Evolutionary conservation across 352 stramenopile species (phyloP).

Genomic region (Phytophthora pinifolia): DNA sequence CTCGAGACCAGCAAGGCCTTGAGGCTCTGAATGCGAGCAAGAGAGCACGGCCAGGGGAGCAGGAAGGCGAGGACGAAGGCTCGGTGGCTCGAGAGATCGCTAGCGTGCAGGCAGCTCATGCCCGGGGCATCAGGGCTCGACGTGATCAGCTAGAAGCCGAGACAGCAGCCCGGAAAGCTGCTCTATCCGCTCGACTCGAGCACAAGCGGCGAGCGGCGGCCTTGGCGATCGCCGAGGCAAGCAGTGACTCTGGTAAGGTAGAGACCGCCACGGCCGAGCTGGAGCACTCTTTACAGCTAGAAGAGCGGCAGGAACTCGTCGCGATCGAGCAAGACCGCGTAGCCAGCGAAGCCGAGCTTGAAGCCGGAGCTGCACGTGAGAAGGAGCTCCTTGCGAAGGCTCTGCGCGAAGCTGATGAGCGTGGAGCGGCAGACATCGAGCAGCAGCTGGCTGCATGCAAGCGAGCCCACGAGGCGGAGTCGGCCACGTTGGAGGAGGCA

Average conservation of each 20-base stretch:
- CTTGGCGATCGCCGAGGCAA: not conserved
- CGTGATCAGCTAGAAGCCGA: conserved; percentile 36
- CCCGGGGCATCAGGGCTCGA: conserved; percentile 22
- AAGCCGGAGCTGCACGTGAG: conserved; percentile 31
- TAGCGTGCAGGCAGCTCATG: conserved; percentile 34
- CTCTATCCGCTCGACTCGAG: conserved; percentile 30
- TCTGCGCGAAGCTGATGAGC: conserved; percentile 23
- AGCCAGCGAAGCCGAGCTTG: conserved; percentile 23
- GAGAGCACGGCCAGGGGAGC: not conserved
- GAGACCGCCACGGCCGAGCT: conserved; percentile 3
- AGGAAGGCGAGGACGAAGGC: conserved; percentile 18
- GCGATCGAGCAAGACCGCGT: conserved; percentile 33
- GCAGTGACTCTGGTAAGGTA: not conserved
- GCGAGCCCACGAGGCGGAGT: conserved; percentile 28
- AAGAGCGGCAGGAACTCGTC: conserved; percentile 34
- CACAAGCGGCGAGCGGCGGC: conserved; percentile 28
- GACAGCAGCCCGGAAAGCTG: conserved; percentile 30
- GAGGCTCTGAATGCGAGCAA: not conserved
- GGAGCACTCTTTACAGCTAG: conserved; percentile 19
- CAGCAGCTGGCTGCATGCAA: conserved; percentile 39
- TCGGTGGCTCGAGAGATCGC: conserved; percentile 29
- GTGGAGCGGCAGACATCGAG: conserved; percentile 34
- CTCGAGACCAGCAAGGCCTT: conserved; percentile 1
- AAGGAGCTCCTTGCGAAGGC: conserved; percentile 19
- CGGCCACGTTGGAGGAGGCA: conserved; percentile 27